A percentile compares a stretch with the other conserved stretches of the same genome.
These are phyloP conservation scores for Passalora sequoiae DNA, from an alignment of 2,329 filamentous ascomycete genomes.

Conservation along the genomic window DNA sequence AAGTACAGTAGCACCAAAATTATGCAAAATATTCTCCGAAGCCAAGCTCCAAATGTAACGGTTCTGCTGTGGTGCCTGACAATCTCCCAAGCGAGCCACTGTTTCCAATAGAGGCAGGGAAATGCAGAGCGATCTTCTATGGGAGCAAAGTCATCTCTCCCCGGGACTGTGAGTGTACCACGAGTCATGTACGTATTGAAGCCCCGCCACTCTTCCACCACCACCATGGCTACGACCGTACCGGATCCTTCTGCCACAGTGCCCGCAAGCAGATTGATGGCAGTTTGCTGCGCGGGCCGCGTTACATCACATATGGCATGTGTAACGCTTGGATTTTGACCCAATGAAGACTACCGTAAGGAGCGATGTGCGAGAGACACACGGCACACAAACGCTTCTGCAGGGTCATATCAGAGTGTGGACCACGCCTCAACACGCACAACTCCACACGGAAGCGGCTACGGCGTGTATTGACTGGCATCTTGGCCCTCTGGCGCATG, in stretches of 20 bases:
- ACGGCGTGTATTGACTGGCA: slow-evolving; percentile 7
- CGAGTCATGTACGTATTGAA: no score
- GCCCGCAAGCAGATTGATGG: slow-evolving; percentile 17
- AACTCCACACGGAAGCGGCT: slow-evolving; percentile 10
- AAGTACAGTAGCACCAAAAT: background rate
- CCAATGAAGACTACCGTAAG: slow-evolving; percentile 12
- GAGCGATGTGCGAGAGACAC: slow-evolving; percentile 12
- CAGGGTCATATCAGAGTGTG: slow-evolving; percentile 9
- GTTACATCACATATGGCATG: slow-evolving; percentile 11
- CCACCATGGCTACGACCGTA: no score
- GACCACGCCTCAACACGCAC: slow-evolving; percentile 1
- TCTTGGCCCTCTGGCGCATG: slow-evolving; percentile 19
- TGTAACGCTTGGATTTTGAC: slow-evolving; percentile 7
- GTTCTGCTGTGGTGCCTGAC: slow-evolving; percentile 2
- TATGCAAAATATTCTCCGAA: slow-evolving; percentile 1
- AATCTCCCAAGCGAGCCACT: no score
- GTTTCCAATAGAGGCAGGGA: no score
- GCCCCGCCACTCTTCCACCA: background rate
- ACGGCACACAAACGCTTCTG: slow-evolving; percentile 11
- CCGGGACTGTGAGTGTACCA: no score
- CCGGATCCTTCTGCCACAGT: no score
- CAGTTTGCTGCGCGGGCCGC: slow-evolving; percentile 12
- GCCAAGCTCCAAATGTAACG: slow-evolving; percentile 3
- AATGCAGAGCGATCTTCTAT: no score
- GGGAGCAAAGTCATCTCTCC: no score